Conservation (phyloP, 306 rosid genomes). For the Argentina anserina region DNA sequence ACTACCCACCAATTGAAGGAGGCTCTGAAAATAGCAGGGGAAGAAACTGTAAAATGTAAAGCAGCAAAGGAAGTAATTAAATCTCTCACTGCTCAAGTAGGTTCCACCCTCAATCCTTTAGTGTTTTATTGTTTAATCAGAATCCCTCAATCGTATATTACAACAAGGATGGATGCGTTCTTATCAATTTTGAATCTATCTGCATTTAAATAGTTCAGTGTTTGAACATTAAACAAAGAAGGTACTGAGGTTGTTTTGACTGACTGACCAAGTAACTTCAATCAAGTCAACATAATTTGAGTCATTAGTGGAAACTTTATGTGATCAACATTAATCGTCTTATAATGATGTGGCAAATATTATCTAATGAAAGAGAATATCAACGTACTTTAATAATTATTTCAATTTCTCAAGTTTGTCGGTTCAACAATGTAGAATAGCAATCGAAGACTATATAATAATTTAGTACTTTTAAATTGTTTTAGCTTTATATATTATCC, state of each 20-base stretch:
- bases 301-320: neutral
- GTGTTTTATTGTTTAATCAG: neutral
- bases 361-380: too few relatives aligned
- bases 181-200: neutral
- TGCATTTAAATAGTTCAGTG: neutral
- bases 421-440: neutral
- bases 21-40: constrained; percentile 75
- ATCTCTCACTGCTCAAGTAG: constrained; percentile 84
- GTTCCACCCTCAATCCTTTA: constrained; percentile 4
- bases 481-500: neutral
- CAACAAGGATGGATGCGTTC: neutral
- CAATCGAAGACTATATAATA: neutral
- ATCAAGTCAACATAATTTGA: neutral
- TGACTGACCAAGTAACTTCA: neutral
- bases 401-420: too few relatives aligned
- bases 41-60: constrained; percentile 76
- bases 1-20: constrained; percentile 78
- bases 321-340: neutral
- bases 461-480: neutral
- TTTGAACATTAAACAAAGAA: neutral
- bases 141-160: neutral
- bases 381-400: too few relatives aligned
- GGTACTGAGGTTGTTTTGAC: neutral
- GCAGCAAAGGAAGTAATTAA: constrained; percentile 95
- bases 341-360: neutral